Percentiles rank a stretch among this genome's conserved stretches.
phyloP scores from a whole-genome alignment of 2,329 filamentous ascomycete genomes.

The Lasiodiplodia theobromae region DNA sequence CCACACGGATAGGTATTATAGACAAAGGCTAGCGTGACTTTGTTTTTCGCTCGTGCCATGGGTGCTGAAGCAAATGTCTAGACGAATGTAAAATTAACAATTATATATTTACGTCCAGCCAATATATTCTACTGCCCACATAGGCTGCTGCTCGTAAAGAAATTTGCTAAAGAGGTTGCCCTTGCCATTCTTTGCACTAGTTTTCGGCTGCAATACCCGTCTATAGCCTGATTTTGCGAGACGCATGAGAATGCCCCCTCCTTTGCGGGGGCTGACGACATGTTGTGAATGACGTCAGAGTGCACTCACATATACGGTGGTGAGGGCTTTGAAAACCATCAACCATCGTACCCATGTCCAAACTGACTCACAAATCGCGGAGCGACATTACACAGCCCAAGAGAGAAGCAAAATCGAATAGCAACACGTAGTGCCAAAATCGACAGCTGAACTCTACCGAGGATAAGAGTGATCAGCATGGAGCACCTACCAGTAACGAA shows the following conservation, averaged over 20 bases:
- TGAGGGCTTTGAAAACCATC: not conserved
- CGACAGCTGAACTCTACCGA: not conserved
- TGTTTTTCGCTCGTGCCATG: too few relatives aligned
- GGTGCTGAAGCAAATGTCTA: too few relatives aligned
- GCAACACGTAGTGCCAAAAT: not conserved
- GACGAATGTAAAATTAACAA: too few relatives aligned
- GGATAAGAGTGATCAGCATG: not conserved
- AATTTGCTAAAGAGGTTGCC: too few relatives aligned
- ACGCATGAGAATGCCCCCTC: not conserved
- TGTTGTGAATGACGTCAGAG: slow-evolving; percentile 16
- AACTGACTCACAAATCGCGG: not conserved
- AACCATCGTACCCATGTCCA: too few relatives aligned
- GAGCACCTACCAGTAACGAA: slow-evolving; percentile 49
- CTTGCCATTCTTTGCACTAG: too few relatives aligned
- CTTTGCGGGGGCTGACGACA: slow-evolving; percentile 10
- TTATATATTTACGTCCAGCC: too few relatives aligned
- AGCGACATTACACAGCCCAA: not conserved
- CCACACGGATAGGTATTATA: too few relatives aligned
- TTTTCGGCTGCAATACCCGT: too few relatives aligned
- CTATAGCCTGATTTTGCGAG: not conserved
- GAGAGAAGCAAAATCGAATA: not conserved
- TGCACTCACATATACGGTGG: not conserved
- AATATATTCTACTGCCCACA: too few relatives aligned
- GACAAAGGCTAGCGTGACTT: too few relatives aligned
- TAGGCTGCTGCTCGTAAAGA: too few relatives aligned